A percentile compares a stretch with the other conserved stretches of the same genome.
These are phyloP conservation scores for Chaetomiaceae sp. DNA, from an alignment of 2,329 filamentous ascomycete genomes.

Conservation along the genomic window DNA sequence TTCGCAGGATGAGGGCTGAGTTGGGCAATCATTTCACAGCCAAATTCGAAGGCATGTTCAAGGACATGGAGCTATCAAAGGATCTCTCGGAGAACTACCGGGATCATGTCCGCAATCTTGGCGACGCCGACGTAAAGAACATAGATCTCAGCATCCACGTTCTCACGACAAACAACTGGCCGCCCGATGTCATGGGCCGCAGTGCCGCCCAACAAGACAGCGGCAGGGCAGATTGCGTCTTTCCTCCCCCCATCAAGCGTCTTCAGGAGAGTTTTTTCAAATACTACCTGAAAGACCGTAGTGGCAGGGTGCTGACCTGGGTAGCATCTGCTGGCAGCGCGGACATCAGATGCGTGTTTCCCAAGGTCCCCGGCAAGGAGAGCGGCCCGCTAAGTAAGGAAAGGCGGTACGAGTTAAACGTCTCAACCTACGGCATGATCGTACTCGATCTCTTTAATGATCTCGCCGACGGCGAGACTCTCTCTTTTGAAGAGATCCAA, in stretches of 20 bases:
- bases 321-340: conserved; percentile 67
- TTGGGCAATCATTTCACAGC: conserved; percentile 89
- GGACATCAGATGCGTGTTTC: conserved; percentile 77
- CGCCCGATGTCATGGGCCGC: conserved; percentile 76
- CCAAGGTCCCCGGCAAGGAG: conserved; percentile 65
- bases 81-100: conserved; percentile 78
- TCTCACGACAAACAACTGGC: conserved; percentile 92
- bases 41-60: conserved; percentile 97
- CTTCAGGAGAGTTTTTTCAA: conserved; percentile 82
- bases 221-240: conserved; percentile 56
- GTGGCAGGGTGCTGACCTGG: conserved; percentile 86
- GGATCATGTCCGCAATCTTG: conserved; percentile 53
- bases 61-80: conserved; percentile 84
- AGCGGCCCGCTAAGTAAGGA: conserved; percentile 57
- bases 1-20: conserved; percentile 94
- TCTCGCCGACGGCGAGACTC: conserved; percentile 46
- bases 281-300: conserved; percentile 84
- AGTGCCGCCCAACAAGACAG: conserved; percentile 47
- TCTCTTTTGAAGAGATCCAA: conserved; percentile 74
- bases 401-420: conserved; percentile 82
- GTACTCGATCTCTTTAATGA: conserved; percentile 89
- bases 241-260: conserved; percentile 67
- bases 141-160: conserved; percentile 82
- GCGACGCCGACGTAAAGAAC: conserved; percentile 52
- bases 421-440: conserved; percentile 89